A percentile compares a stretch with the other conserved stretches of the same genome.
These are phyloP conservation scores for Rheum nobile DNA, from an alignment of 148 eudicot genomes.

Conservation along the genomic window DNA sequence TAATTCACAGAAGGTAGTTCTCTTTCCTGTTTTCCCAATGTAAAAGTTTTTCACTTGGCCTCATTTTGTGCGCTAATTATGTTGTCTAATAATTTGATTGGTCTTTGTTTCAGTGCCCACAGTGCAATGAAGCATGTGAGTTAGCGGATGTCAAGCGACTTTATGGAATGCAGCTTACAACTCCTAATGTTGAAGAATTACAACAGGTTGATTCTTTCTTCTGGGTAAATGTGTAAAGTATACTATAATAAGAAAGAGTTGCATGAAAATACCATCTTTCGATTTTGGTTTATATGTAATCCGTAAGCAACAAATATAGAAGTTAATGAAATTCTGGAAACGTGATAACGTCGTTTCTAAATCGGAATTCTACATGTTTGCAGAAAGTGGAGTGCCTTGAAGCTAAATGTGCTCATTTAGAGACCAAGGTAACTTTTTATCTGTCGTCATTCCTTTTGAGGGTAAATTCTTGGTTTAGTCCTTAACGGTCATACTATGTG, in stretches of 20 bases:
- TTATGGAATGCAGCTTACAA: constrained; percentile 1
- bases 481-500: no score
- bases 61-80: not conserved
- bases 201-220: not conserved
- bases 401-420: constrained; percentile 12
- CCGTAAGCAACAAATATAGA: not conserved
- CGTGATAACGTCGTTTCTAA: no score
- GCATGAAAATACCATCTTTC: no score
- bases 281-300: not conserved
- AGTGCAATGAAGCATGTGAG: constrained; percentile 6
- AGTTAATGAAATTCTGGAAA: not conserved
- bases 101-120: constrained; percentile 11
- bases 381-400: constrained; percentile 14
- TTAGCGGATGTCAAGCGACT: constrained; percentile 1
- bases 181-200: not conserved
- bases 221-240: not conserved
- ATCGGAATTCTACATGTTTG: not conserved
- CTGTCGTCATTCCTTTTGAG: no score
- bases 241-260: no score
- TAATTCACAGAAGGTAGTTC: constrained; percentile 7
- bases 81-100: not conserved
- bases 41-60: not conserved
- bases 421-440: constrained; percentile 9
- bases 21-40: not conserved
- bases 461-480: no score